A percentile compares a stretch with the other conserved stretches of the same genome.
These are phyloP conservation scores for Oehlia diaphana DNA, from an alignment of 192 early-diverging fungal genomes.

Conservation along the genomic window DNA sequence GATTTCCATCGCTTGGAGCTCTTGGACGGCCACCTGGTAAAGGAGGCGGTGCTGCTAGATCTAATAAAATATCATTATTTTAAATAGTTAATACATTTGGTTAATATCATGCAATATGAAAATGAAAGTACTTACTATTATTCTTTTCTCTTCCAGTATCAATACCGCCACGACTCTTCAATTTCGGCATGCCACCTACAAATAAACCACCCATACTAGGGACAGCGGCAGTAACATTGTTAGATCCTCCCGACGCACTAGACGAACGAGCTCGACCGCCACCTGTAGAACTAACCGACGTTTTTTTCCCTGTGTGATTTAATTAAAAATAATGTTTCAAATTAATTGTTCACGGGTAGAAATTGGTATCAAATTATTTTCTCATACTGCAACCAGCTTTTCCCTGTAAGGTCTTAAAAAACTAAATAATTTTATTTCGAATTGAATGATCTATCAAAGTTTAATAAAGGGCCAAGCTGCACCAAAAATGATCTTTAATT, in stretches of 20 bases:
- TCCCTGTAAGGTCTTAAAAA: neutral
- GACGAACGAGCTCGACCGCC: conserved; percentile 31
- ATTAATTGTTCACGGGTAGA: neutral
- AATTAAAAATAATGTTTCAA: neutral
- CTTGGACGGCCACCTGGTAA: conserved; percentile 30
- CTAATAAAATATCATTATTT: neutral
- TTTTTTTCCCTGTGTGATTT: neutral
- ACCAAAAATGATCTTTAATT: conserved; percentile 9
- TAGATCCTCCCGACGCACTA: conserved; percentile 35
- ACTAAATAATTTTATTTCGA: neutral
- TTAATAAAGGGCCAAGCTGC: neutral
- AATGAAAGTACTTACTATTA: neutral
- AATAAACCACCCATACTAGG: conserved; percentile 61
- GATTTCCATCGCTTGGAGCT: conserved; percentile 16
- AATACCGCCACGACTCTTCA: conserved; percentile 59
- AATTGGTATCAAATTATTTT: neutral
- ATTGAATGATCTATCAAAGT: neutral
- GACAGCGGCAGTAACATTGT: conserved; percentile 30
- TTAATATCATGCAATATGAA: neutral
- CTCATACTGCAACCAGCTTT: neutral
- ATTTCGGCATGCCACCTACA: conserved; percentile 63
- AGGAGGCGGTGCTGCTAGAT: conserved; percentile 23
- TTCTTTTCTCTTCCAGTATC: conserved; percentile 41
- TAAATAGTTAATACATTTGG: neutral
- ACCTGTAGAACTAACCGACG: conserved; percentile 28